Evolutionary conservation across 2,329 filamentous ascomycete species (phyloP).

Genomic region (Ceratocystis variospora): DNA sequence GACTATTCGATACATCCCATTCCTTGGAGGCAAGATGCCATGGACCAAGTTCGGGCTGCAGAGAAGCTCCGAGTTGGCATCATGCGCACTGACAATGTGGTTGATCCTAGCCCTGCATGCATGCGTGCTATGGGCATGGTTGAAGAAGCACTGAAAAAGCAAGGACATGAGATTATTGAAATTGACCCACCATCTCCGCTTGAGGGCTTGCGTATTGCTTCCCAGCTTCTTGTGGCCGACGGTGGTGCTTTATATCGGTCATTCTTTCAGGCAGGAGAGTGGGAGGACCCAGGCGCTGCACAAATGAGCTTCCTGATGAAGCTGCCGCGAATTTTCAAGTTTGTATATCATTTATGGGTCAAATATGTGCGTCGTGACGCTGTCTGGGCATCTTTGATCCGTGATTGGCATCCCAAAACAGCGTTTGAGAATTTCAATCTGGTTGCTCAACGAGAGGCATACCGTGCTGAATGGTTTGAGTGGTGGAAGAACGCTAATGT

Average conservation of each 20-base stretch:
- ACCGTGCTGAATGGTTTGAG: conserved; percentile 63
- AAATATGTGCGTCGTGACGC: conserved; percentile 64
- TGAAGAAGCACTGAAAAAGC: conserved; percentile 50
- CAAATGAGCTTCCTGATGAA: conserved; percentile 63
- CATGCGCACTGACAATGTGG: conserved; percentile 65
- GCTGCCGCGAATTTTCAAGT: conserved; percentile 61
- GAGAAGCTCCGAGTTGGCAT: conserved; percentile 59
- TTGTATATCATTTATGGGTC: conserved; percentile 81
- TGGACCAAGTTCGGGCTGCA: conserved; percentile 45
- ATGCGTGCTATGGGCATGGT: conserved; percentile 58
- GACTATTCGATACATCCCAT: conserved; percentile 76
- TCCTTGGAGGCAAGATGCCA: conserved; percentile 54
- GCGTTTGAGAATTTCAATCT: conserved; percentile 73
- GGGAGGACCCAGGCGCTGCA: conserved; percentile 61
- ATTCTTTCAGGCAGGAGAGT: conserved; percentile 63
- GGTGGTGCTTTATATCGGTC: conserved; percentile 68
- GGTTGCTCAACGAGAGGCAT: conserved; percentile 61
- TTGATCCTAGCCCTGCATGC: conserved; percentile 77
- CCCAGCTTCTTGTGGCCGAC: conserved; percentile 70
- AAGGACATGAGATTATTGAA: conserved; percentile 62
- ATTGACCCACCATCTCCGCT: conserved; percentile 54
- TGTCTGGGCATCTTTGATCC: conserved; percentile 65
- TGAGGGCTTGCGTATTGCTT: conserved; percentile 61
- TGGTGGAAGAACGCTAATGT: conserved; percentile 66
- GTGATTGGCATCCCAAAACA: conserved; percentile 58